Percentiles rank a stretch among this genome's conserved stretches.
These are phyloP conservation scores for Dactylonectria estremocensis DNA, from an alignment of 2,329 filamentous ascomycete genomes.

Conservation along the genomic window DNA sequence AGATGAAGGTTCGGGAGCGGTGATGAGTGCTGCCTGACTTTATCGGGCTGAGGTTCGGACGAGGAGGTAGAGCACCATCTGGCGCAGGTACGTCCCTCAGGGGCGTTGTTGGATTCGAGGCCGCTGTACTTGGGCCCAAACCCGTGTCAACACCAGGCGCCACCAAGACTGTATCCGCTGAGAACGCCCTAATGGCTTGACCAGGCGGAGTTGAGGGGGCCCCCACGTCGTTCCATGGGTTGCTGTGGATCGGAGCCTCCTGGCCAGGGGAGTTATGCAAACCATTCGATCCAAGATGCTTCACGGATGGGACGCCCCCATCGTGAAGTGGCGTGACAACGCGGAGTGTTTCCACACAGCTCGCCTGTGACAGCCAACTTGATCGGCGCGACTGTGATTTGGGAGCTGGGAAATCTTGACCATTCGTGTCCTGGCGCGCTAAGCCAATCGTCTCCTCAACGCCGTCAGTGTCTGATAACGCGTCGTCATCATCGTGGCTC, in stretches of 20 bases:
- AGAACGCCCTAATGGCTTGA: constrained; percentile 56
- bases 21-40: constrained; percentile 49
- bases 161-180: constrained; percentile 53
- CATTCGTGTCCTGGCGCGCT: constrained; percentile 62
- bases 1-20: constrained; percentile 66
- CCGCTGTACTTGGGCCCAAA: constrained; percentile 41
- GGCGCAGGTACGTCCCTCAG: constrained; percentile 47
- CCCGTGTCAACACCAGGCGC: constrained; percentile 22
- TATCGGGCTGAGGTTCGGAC: constrained; percentile 46
- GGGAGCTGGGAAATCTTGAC: constrained; percentile 42
- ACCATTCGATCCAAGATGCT: constrained; percentile 49
- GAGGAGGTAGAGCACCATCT: constrained; percentile 50
- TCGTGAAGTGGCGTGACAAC: constrained; percentile 54
- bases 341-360: constrained; percentile 59
- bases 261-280: constrained; percentile 52
- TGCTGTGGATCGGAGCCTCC: constrained; percentile 59
- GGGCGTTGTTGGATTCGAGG: constrained; percentile 53
- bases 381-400: constrained; percentile 62
- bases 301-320: constrained; percentile 55
- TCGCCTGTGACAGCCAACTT: constrained; percentile 63
- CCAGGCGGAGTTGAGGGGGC: constrained; percentile 50
- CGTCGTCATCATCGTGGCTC: constrained; percentile 70
- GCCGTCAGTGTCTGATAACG: constrained; percentile 69
- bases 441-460: constrained; percentile 76
- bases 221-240: constrained; percentile 60